phyloP scores from a whole-genome alignment of 2,329 filamentous ascomycete species.

The Xylariaceae sp. region DNA sequence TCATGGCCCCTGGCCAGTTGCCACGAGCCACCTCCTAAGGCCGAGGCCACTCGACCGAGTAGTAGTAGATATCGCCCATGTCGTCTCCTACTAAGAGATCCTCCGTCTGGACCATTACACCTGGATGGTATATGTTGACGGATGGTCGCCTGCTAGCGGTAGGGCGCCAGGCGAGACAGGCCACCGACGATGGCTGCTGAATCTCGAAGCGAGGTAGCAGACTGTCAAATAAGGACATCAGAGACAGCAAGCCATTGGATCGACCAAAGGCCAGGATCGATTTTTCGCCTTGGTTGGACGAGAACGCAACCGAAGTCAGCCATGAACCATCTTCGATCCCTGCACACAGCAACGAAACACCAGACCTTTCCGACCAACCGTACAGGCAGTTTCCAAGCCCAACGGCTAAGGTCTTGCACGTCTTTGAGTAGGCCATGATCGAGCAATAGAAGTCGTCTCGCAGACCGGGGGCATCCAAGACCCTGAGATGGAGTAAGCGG shows the following conservation, averaged over 20 bases:
- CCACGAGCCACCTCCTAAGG: slow-evolving; percentile 53
- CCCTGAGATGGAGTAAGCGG: slow-evolving; percentile 38
- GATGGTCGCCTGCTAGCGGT: slow-evolving; percentile 50
- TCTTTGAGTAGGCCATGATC: slow-evolving; percentile 76
- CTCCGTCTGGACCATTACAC: slow-evolving; percentile 61
- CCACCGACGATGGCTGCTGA: slow-evolving; percentile 66
- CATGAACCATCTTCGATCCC: slow-evolving; percentile 45
- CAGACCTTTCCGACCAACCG: slow-evolving; percentile 76
- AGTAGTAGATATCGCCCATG: slow-evolving; percentile 77
- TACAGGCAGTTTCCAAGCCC: slow-evolving; percentile 78
- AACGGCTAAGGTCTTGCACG: slow-evolving; percentile 73
- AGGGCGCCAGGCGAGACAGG: slow-evolving; percentile 79
- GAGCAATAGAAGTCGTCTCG: slow-evolving; percentile 96
- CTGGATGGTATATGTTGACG: slow-evolving; percentile 41
- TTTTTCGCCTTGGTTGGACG: slow-evolving; percentile 68
- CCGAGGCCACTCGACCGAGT: slow-evolving; percentile 79
- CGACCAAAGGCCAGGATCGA: slow-evolving; percentile 82
- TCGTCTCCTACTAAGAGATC: slow-evolving; percentile 87
- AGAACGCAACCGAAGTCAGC: slow-evolving; percentile 87
- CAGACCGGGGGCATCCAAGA: slow-evolving; percentile 84
- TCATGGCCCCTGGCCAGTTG: slow-evolving; percentile 74
- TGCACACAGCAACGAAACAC: slow-evolving; percentile 54
- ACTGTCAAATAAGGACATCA: slow-evolving; percentile 73
- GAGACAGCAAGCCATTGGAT: slow-evolving; percentile 67
- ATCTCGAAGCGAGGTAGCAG: slow-evolving; percentile 68